Evolutionary conservation across 2,329 filamentous ascomycete genomes (phyloP).

Genomic region (Myriangium duriaei): DNA sequence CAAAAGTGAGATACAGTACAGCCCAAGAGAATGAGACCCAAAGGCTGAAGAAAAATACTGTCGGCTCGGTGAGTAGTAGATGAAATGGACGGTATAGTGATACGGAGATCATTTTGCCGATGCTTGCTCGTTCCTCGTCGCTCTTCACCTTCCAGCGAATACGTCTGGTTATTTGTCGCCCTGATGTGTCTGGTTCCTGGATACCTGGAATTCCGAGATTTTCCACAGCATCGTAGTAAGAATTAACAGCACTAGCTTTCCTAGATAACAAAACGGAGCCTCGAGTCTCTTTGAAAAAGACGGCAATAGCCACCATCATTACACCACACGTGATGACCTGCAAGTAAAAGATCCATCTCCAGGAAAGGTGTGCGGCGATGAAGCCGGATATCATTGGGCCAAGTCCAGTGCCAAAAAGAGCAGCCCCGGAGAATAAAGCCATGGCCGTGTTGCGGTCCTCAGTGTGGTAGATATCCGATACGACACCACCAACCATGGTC

Average conservation of each 20-base stretch:
- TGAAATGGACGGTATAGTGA: conserved; percentile 70
- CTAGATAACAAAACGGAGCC: conserved; percentile 66
- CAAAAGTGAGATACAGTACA: conserved; percentile 73
- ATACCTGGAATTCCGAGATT: conserved; percentile 46
- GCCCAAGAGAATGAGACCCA: conserved; percentile 90
- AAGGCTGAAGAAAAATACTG: conserved; percentile 75
- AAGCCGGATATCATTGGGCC: conserved; percentile 62
- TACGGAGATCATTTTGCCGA: conserved; percentile 57
- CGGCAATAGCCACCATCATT: conserved; percentile 49
- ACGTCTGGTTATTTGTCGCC: conserved; percentile 31
- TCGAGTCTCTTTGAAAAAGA: conserved; percentile 71
- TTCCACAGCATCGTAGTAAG: conserved; percentile 68
- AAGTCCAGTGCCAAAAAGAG: conserved; percentile 65
- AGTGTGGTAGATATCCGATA: conserved; percentile 73
- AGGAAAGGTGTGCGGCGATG: conserved; percentile 42
- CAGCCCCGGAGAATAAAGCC: conserved; percentile 72
- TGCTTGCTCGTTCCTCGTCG: conserved; percentile 60
- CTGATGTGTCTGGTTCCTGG: conserved; percentile 28
- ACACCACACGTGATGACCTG: conserved; percentile 59
- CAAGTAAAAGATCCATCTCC: conserved; percentile 82
- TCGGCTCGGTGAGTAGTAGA: conserved; percentile 61
- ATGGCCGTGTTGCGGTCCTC: conserved; percentile 76
- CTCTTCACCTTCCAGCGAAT: conserved; percentile 70
- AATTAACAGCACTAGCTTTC: conserved; percentile 62
- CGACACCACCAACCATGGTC: conserved; percentile 84